Evolutionary conservation across 768 basidiomycete species (phyloP).

Genomic region (Agaricus subrufescens): DNA sequence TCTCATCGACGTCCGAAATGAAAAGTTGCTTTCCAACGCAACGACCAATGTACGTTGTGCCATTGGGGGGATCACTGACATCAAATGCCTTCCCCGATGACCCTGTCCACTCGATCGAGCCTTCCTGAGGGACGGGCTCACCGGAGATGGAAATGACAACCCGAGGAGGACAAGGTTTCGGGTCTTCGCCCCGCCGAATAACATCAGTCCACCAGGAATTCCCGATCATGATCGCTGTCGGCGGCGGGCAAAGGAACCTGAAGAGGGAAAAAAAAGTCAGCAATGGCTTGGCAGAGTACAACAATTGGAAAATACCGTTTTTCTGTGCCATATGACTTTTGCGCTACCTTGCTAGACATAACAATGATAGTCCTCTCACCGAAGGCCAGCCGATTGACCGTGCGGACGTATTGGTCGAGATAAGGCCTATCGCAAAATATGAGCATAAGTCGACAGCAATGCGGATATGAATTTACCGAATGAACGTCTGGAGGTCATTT

Average conservation of each 20-base stretch:
- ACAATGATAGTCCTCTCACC: conserved; percentile 94
- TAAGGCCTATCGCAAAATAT: conserved; percentile 48
- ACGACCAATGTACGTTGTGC: conserved; percentile 87
- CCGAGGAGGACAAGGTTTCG: conserved; percentile 70
- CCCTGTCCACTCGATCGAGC: conserved; percentile 83
- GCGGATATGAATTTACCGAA: conserved; percentile 45
- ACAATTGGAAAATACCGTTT: conserved; percentile 56
- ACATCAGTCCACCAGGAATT: conserved; percentile 93
- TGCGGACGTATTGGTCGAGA: conserved; percentile 80
- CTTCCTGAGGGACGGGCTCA: conserved; percentile 81
- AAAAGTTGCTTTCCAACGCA: conserved; percentile 93
- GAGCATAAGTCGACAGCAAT: neutral
- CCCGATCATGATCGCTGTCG: conserved; percentile 91
- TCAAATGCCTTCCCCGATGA: conserved; percentile 83
- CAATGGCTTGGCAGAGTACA: conserved; percentile 4
- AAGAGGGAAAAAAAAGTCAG: conserved; percentile 10
- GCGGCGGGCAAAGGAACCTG: conserved; percentile 90
- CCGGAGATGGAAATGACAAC: conserved; percentile 92
- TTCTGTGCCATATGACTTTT: conserved; percentile 96
- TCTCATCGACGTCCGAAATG: conserved; percentile 93
- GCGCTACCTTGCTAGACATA: conserved; percentile 97
- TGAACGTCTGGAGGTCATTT: conserved; percentile 76
- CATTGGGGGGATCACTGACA: conserved; percentile 69
- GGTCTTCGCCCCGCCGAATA: conserved; percentile 66
- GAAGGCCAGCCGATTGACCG: conserved; percentile 80